Percentiles rank a stretch among this genome's conserved stretches.
Conservation (phyloP, 163 green algal species). For the Chlorella variabilis region DNA sequence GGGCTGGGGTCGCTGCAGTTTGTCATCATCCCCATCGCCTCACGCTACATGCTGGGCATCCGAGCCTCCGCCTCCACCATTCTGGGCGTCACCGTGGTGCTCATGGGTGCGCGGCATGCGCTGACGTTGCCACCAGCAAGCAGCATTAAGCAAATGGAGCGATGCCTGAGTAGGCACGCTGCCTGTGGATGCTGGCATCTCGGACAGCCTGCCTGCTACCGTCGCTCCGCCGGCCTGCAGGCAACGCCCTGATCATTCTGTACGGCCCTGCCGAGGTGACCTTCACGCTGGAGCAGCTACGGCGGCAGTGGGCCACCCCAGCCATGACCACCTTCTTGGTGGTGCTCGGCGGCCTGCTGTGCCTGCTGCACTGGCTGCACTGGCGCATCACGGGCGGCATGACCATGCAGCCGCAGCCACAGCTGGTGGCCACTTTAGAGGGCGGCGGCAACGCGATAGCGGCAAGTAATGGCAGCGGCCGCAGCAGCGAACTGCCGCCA, state of each 20-base stretch:
- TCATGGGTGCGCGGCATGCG: constrained; percentile 47
- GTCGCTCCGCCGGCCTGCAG: too few relatives aligned
- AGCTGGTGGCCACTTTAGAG: constrained; percentile 5
- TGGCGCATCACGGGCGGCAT: constrained; percentile 28
- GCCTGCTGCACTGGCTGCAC: constrained; percentile 40
- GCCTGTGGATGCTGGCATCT: too few relatives aligned
- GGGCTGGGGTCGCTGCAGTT: constrained; percentile 63
- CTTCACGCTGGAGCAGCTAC: constrained; percentile 55
- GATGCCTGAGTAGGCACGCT: too few relatives aligned
- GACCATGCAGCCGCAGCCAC: constrained; percentile 12
- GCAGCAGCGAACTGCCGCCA: neutral
- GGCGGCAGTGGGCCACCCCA: constrained; percentile 54
- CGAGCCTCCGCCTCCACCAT: constrained; percentile 36
- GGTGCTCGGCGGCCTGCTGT: constrained; percentile 44
- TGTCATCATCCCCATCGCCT: constrained; percentile 62
- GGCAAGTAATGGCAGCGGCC: neutral
- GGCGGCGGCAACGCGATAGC: neutral
- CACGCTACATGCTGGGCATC: constrained; percentile 56
- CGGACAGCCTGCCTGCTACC: too few relatives aligned
- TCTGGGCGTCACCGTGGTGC: constrained; percentile 49
- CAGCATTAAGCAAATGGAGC: too few relatives aligned
- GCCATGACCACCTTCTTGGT: constrained; percentile 59
- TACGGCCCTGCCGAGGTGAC: constrained; percentile 52
- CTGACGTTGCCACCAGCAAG: too few relatives aligned
- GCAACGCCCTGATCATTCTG: constrained; percentile 59